Evolutionary conservation across 352 stramenopile species (phyloP).

Genomic region (Phytophthora brassicae): DNA sequence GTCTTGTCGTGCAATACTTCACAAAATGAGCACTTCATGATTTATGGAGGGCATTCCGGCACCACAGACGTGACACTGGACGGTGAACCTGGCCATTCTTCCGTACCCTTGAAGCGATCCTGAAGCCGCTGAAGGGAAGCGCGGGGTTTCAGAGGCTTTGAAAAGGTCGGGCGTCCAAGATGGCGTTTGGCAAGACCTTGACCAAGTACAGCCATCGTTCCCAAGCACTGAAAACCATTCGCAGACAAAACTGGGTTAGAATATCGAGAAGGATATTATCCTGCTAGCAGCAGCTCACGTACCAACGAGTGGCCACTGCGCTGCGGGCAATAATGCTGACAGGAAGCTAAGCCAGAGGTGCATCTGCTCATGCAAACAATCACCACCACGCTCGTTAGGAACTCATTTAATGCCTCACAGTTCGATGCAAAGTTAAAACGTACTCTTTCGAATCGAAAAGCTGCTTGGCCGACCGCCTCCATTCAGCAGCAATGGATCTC

Average conservation of each 20-base stretch:
- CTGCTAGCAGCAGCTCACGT: slow-evolving; percentile 20
- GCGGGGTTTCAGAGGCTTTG: slow-evolving; percentile 60
- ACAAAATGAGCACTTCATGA: not conserved
- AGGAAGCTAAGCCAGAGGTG: slow-evolving; percentile 44
- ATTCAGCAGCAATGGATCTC: slow-evolving; percentile 56
- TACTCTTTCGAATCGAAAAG: slow-evolving; percentile 58
- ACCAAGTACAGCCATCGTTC: slow-evolving; percentile 62
- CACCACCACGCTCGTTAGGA: slow-evolving; percentile 2
- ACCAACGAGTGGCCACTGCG: slow-evolving; percentile 64
- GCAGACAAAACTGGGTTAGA: not conserved
- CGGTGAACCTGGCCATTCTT: slow-evolving; percentile 66
- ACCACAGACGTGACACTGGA: slow-evolving; percentile 10
- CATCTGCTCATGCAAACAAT: slow-evolving; percentile 37
- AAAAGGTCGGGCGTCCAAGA: slow-evolving; percentile 66
- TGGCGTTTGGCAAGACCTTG: slow-evolving; percentile 58
- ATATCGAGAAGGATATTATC: not conserved
- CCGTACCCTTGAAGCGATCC: slow-evolving; percentile 55
- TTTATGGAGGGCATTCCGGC: slow-evolving; percentile 17
- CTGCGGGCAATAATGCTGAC: slow-evolving; percentile 71
- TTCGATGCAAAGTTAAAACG: slow-evolving; percentile 9
- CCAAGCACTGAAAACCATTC: slow-evolving; percentile 52
- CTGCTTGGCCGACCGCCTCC: slow-evolving; percentile 50
- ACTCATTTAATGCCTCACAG: not conserved
- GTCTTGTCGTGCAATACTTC: not conserved
- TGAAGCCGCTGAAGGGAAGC: slow-evolving; percentile 73